These are phyloP conservation scores for Hypoxylon sp. DNA, from an alignment of 2,329 filamentous ascomycete genomes.

Conservation along the genomic window DNA sequence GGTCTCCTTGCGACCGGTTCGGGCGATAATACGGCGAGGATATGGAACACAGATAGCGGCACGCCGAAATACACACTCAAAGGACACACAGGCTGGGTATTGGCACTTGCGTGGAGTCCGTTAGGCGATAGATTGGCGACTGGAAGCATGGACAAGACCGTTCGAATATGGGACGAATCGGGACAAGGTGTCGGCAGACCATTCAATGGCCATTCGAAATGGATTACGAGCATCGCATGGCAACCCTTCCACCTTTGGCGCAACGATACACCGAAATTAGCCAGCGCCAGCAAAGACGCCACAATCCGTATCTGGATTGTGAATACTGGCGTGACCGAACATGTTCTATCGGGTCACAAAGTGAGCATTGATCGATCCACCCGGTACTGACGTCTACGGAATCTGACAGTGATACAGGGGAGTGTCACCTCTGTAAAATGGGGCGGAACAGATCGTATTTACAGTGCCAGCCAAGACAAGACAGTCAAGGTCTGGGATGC, in stretches of 20 bases:
- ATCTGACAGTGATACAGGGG: slow-evolving; percentile 59
- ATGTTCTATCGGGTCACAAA: slow-evolving; percentile 86
- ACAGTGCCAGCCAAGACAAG: slow-evolving; percentile 90
- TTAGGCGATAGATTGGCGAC: slow-evolving; percentile 86
- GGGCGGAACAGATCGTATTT: slow-evolving; percentile 89
- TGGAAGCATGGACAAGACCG: slow-evolving; percentile 91
- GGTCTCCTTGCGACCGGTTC: slow-evolving; percentile 86
- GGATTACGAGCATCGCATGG: slow-evolving; percentile 90
- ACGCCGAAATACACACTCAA: slow-evolving; percentile 88
- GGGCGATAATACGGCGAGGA: slow-evolving; percentile 88
- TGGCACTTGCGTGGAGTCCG: slow-evolving; percentile 88
- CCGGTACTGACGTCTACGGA: slow-evolving; percentile 5
- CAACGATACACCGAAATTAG: slow-evolving; percentile 79
- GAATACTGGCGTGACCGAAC: slow-evolving; percentile 80
- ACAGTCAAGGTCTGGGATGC: slow-evolving; percentile 92
- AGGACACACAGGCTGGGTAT: slow-evolving; percentile 90
- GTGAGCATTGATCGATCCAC: slow-evolving; percentile 34
- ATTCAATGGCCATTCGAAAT: slow-evolving; percentile 88
- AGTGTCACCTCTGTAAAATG: slow-evolving; percentile 92
- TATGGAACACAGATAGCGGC: slow-evolving; percentile 96
- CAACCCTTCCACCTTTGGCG: slow-evolving; percentile 90
- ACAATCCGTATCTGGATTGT: slow-evolving; percentile 90
- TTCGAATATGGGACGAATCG: slow-evolving; percentile 89
- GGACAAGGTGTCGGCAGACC: slow-evolving; percentile 78
- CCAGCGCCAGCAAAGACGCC: slow-evolving; percentile 88